phyloP scores from a whole-genome alignment of 805 yeast genomes.

The Candida sanyiensis region DNA sequence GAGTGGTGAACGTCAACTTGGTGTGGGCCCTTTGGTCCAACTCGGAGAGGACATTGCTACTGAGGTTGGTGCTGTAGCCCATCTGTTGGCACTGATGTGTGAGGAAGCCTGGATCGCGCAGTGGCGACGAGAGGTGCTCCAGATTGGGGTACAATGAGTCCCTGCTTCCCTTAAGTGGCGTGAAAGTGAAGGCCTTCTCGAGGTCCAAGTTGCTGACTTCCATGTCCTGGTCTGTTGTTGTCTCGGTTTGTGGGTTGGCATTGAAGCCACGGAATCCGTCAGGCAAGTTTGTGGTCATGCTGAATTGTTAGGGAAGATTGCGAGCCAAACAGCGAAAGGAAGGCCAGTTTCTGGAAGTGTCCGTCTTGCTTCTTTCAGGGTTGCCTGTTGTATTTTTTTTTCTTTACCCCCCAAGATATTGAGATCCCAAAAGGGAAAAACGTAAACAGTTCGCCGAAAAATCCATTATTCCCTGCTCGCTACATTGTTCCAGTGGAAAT shows the following conservation, averaged over 20 bases:
- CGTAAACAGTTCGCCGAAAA: not conserved
- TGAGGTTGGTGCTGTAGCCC: constrained; percentile 31
- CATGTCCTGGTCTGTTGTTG: not conserved
- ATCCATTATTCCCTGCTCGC: not conserved
- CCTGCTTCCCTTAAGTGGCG: not conserved
- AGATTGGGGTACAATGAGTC: constrained; percentile 18
- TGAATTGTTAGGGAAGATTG: not conserved
- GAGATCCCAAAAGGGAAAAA: not conserved
- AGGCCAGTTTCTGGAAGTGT: not conserved
- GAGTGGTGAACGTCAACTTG: constrained; percentile 12
- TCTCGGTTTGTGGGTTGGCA: constrained; percentile 14
- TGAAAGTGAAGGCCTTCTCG: not conserved
- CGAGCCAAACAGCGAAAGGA: too few relatives aligned
- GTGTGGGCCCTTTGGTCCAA: constrained; percentile 30
- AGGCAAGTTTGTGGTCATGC: constrained; percentile 10
- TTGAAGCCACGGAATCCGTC: constrained; percentile 10
- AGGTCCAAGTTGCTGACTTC: not conserved
- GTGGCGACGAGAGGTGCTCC: constrained; percentile 15
- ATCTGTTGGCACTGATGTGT: constrained; percentile 15
- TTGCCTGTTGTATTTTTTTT: not conserved
- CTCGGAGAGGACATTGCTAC: constrained; percentile 30
- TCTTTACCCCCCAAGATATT: not conserved
- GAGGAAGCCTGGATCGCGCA: constrained; percentile 5
- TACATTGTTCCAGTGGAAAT: not conserved
- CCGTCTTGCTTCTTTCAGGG: not conserved